These are phyloP conservation scores for Clavariopsis aquatica DNA, from an alignment of 495 filamentous ascomycete species.

Conservation along the genomic window DNA sequence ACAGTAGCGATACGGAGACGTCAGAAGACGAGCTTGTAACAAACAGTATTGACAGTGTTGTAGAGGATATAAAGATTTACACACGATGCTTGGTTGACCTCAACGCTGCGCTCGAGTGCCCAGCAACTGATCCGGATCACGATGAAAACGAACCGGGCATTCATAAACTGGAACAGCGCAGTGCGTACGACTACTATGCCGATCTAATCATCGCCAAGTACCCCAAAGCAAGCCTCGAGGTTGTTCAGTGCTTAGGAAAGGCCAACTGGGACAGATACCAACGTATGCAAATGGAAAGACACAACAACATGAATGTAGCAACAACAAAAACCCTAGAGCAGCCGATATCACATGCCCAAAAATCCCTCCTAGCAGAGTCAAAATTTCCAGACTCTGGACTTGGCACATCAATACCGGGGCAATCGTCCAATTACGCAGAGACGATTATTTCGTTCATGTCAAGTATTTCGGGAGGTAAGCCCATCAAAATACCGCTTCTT, in stretches of 20 bases:
- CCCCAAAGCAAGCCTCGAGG: conserved; percentile 7
- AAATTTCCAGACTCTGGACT: conserved; percentile 32
- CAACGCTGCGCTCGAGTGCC: conserved; percentile 20
- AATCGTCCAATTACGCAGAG: conserved; percentile 9
- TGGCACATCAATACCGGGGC: conserved; percentile 25
- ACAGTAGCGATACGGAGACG: background rate
- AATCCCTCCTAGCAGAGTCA: conserved; percentile 23
- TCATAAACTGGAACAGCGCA: background rate
- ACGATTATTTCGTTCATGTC: conserved; percentile 23
- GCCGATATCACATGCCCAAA: background rate
- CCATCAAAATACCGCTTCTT: conserved; percentile 9
- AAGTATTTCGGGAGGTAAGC: conserved; percentile 12
- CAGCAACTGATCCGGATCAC: conserved; percentile 14
- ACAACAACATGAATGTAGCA: background rate
- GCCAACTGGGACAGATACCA: conserved; percentile 34
- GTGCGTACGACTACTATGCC: conserved; percentile 18
- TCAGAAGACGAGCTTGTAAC: conserved; percentile 6
- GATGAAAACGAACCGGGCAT: background rate
- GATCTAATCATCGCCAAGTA: conserved; percentile 25
- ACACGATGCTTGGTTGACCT: conserved; percentile 26
- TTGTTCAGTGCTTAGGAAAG: conserved; percentile 21
- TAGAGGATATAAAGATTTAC: conserved; percentile 17
- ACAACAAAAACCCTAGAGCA: background rate
- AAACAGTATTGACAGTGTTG: background rate
- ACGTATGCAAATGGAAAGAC: conserved; percentile 14